Conservation (phyloP, 176 grass and related monocot species). For the Avena insularis region DNA sequence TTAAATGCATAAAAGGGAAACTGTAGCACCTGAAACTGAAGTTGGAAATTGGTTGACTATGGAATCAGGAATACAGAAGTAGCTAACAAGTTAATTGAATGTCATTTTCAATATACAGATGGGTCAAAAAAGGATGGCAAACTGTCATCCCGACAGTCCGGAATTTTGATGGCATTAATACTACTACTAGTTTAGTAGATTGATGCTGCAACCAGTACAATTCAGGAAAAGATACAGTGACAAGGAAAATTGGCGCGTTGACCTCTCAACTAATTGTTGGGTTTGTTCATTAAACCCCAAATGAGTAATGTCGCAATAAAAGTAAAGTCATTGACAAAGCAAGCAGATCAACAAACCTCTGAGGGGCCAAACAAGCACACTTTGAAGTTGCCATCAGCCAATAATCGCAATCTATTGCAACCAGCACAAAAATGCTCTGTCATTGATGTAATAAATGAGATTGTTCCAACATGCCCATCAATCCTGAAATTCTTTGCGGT, state of each 20-base stretch:
- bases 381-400: constrained; percentile 97
- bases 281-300: constrained; percentile 9
- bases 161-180: constrained; percentile 10
- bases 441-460: constrained; percentile 99
- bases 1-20: constrained; percentile 11
- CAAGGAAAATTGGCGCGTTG: background rate
- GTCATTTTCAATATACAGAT: constrained; percentile 15
- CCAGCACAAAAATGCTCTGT: constrained; percentile 94
- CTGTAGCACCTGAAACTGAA: background rate
- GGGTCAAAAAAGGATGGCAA: background rate
- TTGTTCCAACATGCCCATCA: constrained; percentile 74
- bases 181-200: background rate
- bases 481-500: constrained; percentile 96
- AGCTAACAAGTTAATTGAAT: background rate
- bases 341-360: constrained; percentile 61
- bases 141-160: background rate
- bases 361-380: constrained; percentile 94
- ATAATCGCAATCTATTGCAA: constrained; percentile 85
- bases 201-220: background rate
- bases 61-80: background rate
- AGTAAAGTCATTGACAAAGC: background rate
- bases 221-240: background rate
- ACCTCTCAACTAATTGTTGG: constrained; percentile 16
- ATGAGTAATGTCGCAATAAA: background rate
- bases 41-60: background rate